These are phyloP conservation scores for Eimeria maxima DNA, from an alignment of 169 alveolate species.

Conservation along the genomic window DNA sequence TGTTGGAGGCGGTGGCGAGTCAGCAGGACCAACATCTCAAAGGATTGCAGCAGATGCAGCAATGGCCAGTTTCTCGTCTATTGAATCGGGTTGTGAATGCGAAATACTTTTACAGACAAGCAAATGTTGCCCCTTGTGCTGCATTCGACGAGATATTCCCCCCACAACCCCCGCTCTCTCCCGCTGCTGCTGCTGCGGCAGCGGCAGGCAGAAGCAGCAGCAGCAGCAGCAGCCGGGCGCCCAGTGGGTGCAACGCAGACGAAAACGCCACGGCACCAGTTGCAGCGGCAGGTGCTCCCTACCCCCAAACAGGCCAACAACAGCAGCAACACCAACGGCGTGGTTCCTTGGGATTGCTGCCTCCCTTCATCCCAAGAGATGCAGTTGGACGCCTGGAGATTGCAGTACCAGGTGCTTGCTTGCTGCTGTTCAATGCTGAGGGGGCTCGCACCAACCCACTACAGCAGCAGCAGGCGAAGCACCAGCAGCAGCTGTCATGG, in stretches of 20 bases:
- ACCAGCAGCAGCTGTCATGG: slow-evolving; percentile 77
- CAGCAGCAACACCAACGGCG: slow-evolving; percentile 8
- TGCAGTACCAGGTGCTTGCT: slow-evolving; percentile 8
- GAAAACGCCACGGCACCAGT: not conserved
- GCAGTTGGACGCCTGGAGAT: slow-evolving; percentile 46
- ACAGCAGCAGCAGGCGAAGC: slow-evolving; percentile 71
- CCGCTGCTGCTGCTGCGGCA: slow-evolving; percentile 36
- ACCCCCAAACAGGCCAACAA: not conserved
- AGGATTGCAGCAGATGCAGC: slow-evolving; percentile 14
- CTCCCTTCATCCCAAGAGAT: slow-evolving; percentile 12
- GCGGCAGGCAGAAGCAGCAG: slow-evolving; percentile 6
- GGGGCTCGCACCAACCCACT: slow-evolving; percentile 12
- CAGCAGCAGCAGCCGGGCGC: slow-evolving; percentile 28
- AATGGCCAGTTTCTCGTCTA: slow-evolving; percentile 50
- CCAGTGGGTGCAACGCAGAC: slow-evolving; percentile 15
- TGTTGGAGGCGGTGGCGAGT: slow-evolving; percentile 70
- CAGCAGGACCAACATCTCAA: slow-evolving; percentile 47
- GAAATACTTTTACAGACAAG: slow-evolving; percentile 75
- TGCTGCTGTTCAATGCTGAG: slow-evolving; percentile 65
- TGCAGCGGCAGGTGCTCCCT: not conserved
- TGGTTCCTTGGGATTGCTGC: not conserved
- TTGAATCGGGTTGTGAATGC: slow-evolving; percentile 71
- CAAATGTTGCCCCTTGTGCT: slow-evolving; percentile 52
- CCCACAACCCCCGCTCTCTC: not conserved
- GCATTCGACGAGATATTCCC: slow-evolving; percentile 61